phyloP scores from a whole-genome alignment of 768 basidiomycete species.

The Kwoniella dendrophila region DNA sequence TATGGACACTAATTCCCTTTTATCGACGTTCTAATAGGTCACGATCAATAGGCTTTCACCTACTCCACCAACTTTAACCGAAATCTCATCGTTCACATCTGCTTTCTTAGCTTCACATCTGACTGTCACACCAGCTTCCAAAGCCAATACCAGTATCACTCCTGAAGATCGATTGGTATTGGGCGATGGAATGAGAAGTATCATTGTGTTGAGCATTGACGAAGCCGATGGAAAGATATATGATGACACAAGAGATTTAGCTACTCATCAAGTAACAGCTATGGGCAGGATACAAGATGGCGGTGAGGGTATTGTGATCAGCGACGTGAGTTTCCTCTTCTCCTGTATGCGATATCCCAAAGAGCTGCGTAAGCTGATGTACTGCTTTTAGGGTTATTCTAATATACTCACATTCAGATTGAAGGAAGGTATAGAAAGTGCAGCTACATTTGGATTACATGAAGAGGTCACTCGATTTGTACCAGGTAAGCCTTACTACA shows the following conservation, averaged over 20 bases:
- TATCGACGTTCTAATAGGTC: conserved; percentile 14
- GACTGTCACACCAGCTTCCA: conserved; percentile 25
- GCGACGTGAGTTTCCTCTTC: conserved; percentile 45
- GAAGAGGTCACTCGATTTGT: conserved; percentile 49
- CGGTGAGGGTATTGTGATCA: conserved; percentile 46
- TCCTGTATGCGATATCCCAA: background rate
- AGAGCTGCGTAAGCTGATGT: background rate
- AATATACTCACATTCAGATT: conserved; percentile 53
- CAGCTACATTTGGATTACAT: conserved; percentile 50
- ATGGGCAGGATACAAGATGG: conserved; percentile 46
- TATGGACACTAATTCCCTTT: background rate
- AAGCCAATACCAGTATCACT: conserved; percentile 4
- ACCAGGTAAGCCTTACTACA: conserved; percentile 26
- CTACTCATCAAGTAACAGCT: conserved; percentile 46
- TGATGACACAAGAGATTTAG: conserved; percentile 50
- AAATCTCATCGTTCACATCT: conserved; percentile 39
- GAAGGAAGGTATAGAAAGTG: conserved; percentile 46
- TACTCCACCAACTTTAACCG: conserved; percentile 21
- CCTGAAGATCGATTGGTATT: conserved; percentile 43
- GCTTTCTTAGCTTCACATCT: conserved; percentile 50
- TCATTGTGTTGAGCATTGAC: conserved; percentile 46
- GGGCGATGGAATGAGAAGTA: conserved; percentile 53
- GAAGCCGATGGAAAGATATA: conserved; percentile 34
- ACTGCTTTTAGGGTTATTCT: conserved; percentile 36
- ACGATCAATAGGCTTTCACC: conserved; percentile 29